phyloP scores from a whole-genome alignment of 208 protist species.

The Strigomonas culicis region DNA sequence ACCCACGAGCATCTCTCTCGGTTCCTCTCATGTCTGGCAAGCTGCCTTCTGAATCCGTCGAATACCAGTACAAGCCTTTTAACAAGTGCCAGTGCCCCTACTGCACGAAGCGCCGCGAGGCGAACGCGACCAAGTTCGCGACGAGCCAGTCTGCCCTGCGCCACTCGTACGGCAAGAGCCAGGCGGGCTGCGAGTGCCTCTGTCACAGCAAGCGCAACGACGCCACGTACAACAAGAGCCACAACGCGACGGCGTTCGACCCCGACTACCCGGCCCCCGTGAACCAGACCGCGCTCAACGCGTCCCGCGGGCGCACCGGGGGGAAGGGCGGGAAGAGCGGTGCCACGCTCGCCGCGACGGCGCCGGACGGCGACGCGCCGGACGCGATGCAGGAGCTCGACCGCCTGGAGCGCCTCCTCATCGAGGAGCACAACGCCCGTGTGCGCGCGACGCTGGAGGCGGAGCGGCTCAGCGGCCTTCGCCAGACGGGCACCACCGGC shows the following conservation, averaged over 20 bases:
- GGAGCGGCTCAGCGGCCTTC: slow-evolving; percentile 33
- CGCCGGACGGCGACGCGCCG: slow-evolving; percentile 22
- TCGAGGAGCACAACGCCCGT: slow-evolving; percentile 85
- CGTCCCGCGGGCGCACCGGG: slow-evolving; percentile 55
- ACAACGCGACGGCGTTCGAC: slow-evolving; percentile 41
- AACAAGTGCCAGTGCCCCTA: slow-evolving; percentile 88
- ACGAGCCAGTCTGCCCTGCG: slow-evolving; percentile 34
- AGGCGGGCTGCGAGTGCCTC: background rate
- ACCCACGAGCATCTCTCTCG: background rate
- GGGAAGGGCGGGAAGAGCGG: background rate
- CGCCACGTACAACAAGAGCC: slow-evolving; percentile 14
- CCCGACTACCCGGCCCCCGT: slow-evolving; percentile 69
- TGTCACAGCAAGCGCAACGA: slow-evolving; percentile 26
- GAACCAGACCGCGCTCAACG: slow-evolving; percentile 82
- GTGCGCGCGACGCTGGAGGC: slow-evolving; percentile 62
- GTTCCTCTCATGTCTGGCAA: slow-evolving; percentile 52
- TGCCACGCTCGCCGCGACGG: background rate
- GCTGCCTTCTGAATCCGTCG: slow-evolving; percentile 41
- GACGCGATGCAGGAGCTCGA: slow-evolving; percentile 71
- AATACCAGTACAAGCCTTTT: slow-evolving; percentile 59
- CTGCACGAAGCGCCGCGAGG: slow-evolving; percentile 68
- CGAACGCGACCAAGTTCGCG: slow-evolving; percentile 76
- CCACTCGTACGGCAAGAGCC: slow-evolving; percentile 19
- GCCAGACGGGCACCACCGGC: slow-evolving; percentile 26
- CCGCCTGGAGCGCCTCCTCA: slow-evolving; percentile 83